Base-by-base conservation (phyloP, 768 basidiomycete species). In the Phylloporus arenicola region DNA sequence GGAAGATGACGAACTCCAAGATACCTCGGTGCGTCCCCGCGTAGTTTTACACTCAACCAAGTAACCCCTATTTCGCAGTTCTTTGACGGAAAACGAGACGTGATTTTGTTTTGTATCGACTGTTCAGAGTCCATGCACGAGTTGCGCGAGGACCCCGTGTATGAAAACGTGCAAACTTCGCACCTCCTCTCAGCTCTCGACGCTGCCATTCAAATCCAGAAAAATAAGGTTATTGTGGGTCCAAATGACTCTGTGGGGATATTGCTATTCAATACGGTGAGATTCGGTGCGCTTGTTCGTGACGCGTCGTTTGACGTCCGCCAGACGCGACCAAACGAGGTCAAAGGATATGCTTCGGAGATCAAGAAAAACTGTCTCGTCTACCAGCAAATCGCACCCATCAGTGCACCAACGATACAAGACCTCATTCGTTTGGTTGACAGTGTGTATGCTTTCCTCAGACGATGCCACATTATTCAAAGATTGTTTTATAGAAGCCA, bases 51-150 rank as follows among this genome's bases (percentile, higher is more conserved):
- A 6, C 12, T 37, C 31, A 39, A 40, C 22, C 9, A 11, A 53
- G 41, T 48, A 54, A 52, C 54, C 51, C 53, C 59, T 57, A 55
- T 62, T 22, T 30, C 24, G 13, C 50, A 88, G 87, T 75, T 75
- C 51, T 78, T 80, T 54, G 88, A 90, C 54, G 81, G 81, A 45
- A 83, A 84, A 56, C 80, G 80, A 53, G 92, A 97, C 59, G 88
- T 92, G 29, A 86, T 95, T 41, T 70, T 98, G n/a, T 96, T 97
- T 71, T 89, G 88, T 65, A 91, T 99, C 51, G 94, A 99, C 68
- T 92, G 90, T 54, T 95, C 94, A 0, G 74, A 80, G 47, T 89
- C 91, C 11, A 97, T 98, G 95, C 83, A 88, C 22, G 74, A 73
- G 33, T 78, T 85, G 38, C 75, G 74, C 43, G 84, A 86, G 22